These are phyloP conservation scores for Irineochytrium annulatum DNA, from an alignment of 192 early-diverging fungal genomes.

Conservation along the genomic window DNA sequence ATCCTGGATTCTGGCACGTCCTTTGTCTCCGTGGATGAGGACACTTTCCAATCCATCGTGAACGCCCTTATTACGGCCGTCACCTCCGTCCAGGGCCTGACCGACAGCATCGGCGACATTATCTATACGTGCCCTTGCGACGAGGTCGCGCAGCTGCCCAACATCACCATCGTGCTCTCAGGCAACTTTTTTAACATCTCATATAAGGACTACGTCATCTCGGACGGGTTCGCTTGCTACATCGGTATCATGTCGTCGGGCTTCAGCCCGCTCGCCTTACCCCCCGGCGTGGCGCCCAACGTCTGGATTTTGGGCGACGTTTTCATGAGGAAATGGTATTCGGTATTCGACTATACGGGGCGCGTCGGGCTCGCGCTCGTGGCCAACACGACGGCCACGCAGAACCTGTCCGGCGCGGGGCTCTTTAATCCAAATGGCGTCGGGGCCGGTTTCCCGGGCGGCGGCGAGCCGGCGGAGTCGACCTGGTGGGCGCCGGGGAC, in stretches of 20 bases:
- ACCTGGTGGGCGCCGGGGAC: no score
- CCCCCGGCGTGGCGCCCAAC: no score
- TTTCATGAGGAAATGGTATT: conserved; percentile 31
- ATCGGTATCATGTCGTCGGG: conserved; percentile 2
- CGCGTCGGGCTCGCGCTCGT: conserved; percentile 12
- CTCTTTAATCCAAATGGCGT: no score
- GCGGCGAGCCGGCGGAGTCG: no score
- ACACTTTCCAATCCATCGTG: not conserved
- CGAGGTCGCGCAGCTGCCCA: no score
- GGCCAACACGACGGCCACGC: no score
- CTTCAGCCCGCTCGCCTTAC: not conserved
- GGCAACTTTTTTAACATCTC: conserved; percentile 9
- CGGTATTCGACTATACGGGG: conserved; percentile 34
- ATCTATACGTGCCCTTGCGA: no score
- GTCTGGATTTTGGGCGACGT: conserved; percentile 40
- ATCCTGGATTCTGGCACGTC: conserved; percentile 14
- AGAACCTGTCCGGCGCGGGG: no score
- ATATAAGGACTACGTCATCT: conserved; percentile 2
- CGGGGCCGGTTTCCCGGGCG: no score
- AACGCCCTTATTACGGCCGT: no score
- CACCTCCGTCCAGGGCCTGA: no score
- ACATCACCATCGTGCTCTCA: conserved; percentile 1
- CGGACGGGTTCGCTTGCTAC: not conserved
- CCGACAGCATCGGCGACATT: no score
- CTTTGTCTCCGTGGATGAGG: conserved; percentile 1